phyloP scores from a whole-genome alignment of 331 rosid species.

The Quercus tomentella region DNA sequence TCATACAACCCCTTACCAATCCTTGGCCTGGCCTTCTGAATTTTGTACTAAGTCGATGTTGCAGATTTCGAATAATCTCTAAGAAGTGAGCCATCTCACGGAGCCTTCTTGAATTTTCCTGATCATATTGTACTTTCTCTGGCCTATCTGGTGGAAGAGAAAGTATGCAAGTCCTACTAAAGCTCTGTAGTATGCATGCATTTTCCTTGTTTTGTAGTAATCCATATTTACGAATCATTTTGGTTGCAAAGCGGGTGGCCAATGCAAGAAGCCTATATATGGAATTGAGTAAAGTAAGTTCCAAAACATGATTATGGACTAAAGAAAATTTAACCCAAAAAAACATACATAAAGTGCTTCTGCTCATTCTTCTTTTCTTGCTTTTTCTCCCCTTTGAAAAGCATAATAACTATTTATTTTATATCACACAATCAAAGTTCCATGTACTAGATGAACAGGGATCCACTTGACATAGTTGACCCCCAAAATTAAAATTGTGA shows the following conservation, averaged over 20 bases:
- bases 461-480: neutral
- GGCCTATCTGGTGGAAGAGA: constrained; percentile 55
- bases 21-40: constrained; percentile 72
- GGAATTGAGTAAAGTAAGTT: constrained; percentile 19
- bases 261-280: constrained; percentile 74
- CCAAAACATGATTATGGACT: constrained; percentile 11
- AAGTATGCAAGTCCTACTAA: constrained; percentile 36
- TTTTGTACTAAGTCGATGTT: constrained; percentile 59
- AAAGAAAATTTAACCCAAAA: neutral
- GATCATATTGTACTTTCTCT: constrained; percentile 39
- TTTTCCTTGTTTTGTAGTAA: constrained; percentile 48
- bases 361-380: neutral
- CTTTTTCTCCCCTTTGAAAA: neutral
- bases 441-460: neutral
- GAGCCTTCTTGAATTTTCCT: constrained; percentile 58
- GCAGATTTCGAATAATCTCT: constrained; percentile 89
- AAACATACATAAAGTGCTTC: neutral
- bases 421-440: neutral
- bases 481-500: neutral
- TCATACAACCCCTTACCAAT: constrained; percentile 43
- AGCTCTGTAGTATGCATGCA: constrained; percentile 28
- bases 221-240: constrained; percentile 84
- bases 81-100: constrained; percentile 85
- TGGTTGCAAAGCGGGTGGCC: constrained; percentile 77
- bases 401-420: neutral